Base-by-base conservation (phyloP, 2,329 filamentous ascomycete species). In the Fusarium dimerum region DNA sequence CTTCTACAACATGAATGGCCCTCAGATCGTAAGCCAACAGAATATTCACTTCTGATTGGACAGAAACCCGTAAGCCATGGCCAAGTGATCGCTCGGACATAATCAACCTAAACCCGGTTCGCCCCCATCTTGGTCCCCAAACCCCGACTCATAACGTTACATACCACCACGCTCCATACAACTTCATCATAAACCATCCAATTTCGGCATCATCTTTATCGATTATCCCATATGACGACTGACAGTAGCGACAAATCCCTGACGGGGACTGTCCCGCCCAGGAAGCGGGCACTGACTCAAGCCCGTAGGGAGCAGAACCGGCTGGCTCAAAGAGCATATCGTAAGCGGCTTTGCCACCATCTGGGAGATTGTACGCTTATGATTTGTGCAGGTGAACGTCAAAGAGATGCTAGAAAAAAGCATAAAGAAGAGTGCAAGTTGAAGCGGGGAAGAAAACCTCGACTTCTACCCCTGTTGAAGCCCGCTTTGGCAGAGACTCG, bases 271-370 rank as follows among this genome's bases (percentile, higher is more conserved):
- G 20, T 26, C 1, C 15, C 55, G 2, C 2, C 43, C 5, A 45
- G 57, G 34, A 51, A 47, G 6, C 56, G 65, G 15, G 48, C 57
- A 7, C 0, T 67, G 1, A 67, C 65, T 0, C 38, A 44, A 0
- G 65, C 65, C 0, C 39, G 66, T 2, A 64, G 57, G 17, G 65
- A 66, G 20, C 63, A 66, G 44, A 68, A 68, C 43, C 55, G 64
- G 1, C 9, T 51, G 3, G 63, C 66, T 1, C 66, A 68, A 32
- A 59, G 53, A 26, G 53, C 54, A 2, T 68, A 55, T 16, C 40
- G 65, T 67, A 38, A 43, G 65, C 47, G 3, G 32, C n/a, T 8
- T 4, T 36, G 16, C 3, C 7, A 12, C 11, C 13, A 11, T 16
- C 11, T 17, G 9, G 7, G 3, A 36, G 10, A 12, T 32, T n/a